These are phyloP conservation scores for Albophoma yamanashiensis DNA, from an alignment of 2,329 filamentous ascomycete species.

Conservation along the genomic window DNA sequence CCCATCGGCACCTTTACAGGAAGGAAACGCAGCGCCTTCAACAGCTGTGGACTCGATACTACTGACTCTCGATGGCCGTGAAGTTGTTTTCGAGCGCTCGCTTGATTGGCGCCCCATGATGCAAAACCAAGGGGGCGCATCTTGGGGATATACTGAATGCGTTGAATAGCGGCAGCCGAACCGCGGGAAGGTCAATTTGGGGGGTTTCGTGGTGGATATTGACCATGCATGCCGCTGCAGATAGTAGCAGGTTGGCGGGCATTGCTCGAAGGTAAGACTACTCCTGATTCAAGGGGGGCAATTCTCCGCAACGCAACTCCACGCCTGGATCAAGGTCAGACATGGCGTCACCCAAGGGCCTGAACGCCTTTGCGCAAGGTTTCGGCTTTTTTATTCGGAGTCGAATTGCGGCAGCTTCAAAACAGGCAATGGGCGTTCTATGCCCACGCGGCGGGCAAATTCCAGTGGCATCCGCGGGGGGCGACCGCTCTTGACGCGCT, in stretches of 20 bases:
- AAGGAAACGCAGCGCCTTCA: neutral
- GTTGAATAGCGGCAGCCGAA: neutral
- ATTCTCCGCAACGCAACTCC: neutral
- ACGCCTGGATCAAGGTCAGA: neutral
- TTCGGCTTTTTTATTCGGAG: neutral
- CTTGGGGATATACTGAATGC: neutral
- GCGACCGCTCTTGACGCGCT: neutral
- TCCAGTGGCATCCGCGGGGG: neutral
- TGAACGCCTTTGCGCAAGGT: neutral
- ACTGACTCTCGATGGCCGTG: neutral
- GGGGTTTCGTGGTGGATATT: too few species aligned
- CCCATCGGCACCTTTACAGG: neutral
- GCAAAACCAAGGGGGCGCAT: neutral
- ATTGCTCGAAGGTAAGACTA: neutral
- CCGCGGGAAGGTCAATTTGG: neutral
- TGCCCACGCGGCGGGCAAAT: neutral
- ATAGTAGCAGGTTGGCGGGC: neutral
- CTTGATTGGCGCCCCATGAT: neutral
- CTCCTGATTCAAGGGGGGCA: neutral
- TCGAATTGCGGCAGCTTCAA: neutral
- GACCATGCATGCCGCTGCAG: neutral
- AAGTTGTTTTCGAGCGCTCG: neutral
- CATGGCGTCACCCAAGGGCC: neutral
- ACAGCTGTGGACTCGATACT: neutral
- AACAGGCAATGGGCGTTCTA: neutral